Percentiles rank a stretch among this genome's conserved stretches.
Conservation (phyloP, 2,329 filamentous ascomycete species). For the Fusarium sp. region DNA sequence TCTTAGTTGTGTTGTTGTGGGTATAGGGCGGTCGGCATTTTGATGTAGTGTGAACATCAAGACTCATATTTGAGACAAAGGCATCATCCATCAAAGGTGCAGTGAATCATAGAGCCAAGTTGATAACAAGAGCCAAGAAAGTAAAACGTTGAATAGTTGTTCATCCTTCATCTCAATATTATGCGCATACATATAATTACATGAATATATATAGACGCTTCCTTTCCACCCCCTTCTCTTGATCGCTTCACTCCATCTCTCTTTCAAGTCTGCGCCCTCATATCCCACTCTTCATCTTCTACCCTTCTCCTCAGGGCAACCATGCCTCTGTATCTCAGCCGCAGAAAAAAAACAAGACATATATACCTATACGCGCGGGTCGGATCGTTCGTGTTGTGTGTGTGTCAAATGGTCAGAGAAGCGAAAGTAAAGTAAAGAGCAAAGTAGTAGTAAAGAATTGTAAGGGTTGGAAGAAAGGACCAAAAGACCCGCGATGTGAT, state of each 20-base stretch:
- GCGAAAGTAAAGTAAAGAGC: neutral
- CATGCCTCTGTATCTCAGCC: neutral
- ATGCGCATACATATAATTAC: slow-evolving; percentile 39
- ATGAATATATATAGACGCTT: slow-evolving; percentile 35
- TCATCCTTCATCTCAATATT: slow-evolving; percentile 34
- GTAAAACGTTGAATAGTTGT: slow-evolving; percentile 18
- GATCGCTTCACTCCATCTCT: neutral
- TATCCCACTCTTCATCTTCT: neutral
- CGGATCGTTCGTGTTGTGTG: slow-evolving; percentile 5
- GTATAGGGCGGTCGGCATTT: no score
- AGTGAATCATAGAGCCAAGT: neutral
- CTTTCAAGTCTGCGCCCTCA: neutral
- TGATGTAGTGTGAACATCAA: no score
- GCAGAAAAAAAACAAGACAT: slow-evolving; percentile 14
- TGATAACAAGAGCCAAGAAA: neutral
- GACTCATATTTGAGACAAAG: no score
- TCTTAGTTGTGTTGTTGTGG: no score
- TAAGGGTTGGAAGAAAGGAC: slow-evolving; percentile 1
- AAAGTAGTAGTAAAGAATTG: neutral
- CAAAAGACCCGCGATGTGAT: slow-evolving; percentile 1
- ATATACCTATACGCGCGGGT: slow-evolving; percentile 20
- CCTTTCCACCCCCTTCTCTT: neutral
- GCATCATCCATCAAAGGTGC: neutral
- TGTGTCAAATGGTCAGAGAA: neutral
- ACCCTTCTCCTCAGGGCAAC: neutral